Base-by-base conservation (phyloP, 129 eudicot species). In the Cynara cardunculus region DNA sequence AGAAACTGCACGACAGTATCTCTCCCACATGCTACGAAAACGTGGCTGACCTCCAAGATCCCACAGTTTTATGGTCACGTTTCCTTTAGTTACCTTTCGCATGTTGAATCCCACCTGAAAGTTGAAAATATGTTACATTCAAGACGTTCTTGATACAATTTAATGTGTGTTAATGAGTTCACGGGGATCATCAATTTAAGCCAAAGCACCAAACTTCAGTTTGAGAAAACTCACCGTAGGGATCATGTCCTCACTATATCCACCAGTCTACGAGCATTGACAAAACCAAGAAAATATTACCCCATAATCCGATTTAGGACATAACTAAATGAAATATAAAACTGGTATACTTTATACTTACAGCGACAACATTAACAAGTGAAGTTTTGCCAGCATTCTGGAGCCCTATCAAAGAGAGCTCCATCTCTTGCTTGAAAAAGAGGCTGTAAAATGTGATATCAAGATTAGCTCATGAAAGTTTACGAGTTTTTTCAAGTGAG, bases 1-100 rank as follows among this genome's bases (percentile, higher is more conserved):
- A 71, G 97, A 90, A 74, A 93, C 97, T 28, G 96, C 93, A 86
- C 97, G 96, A 62, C 97, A 93, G 37, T 93, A 93, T 88, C 97
- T 84, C 88, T 93, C 97, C 97, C 97, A 93, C 96, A 93, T 93
- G 68, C 96, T 90, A 35, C 96, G 90, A 69, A 90, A 93, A 75
- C 97, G 88, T 72, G 93, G 96, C 79, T 93, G 97, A 77, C 97
- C 97, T 77, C 97, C 97, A 86, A 93, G 97, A 87, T 93, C 97
- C 97, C 97, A 93, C 82, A 93, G 81, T 83, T 93, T 93, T 75
- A 93, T 93, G 21, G 97, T 93, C 22, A 93, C 97, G 79, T 90
- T 93, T 79, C 97, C 96, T 83, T 93, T 93, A 68, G 97, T 93
- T 32, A 93, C 97, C 74, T 93, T 93, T 78, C 90, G 85, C 97